These are phyloP conservation scores for Ganoderma sp. DNA, from an alignment of 1,284 basidiomycete species.

Conservation along the genomic window DNA sequence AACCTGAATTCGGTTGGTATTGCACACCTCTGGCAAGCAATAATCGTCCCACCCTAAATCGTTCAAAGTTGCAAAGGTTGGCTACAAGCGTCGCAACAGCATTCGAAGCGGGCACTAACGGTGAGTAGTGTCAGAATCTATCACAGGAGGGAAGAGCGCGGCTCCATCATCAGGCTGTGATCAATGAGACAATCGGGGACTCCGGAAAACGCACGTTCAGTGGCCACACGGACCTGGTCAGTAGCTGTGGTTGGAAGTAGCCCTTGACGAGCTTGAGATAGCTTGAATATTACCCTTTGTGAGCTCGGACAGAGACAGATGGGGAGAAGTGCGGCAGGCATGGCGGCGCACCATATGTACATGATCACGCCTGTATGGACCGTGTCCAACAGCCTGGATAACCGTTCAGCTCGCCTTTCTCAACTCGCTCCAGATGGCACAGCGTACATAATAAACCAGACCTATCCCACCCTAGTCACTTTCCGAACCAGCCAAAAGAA, in stretches of 20 bases:
- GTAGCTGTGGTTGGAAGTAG: not conserved
- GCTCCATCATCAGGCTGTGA: not conserved
- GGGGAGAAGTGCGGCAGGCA: not conserved
- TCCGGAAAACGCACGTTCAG: not conserved
- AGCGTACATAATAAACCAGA: not conserved
- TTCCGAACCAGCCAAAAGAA: not conserved
- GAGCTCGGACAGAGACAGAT: not conserved
- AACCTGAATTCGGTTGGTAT: not conserved
- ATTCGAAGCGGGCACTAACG: not conserved
- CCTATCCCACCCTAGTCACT: not conserved
- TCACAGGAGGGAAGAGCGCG: too few species aligned
- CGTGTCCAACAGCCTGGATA: not conserved
- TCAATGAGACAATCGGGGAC: too few species aligned
- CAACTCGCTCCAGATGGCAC: not conserved
- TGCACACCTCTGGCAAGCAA: not conserved
- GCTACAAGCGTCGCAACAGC: not conserved
- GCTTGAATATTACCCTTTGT: not conserved
- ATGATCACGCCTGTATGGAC: not conserved
- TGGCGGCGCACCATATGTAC: not conserved
- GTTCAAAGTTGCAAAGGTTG: not conserved
- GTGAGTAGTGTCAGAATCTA: not conserved
- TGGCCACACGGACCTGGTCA: not conserved
- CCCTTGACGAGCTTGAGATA: not conserved
- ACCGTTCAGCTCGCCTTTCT: not conserved
- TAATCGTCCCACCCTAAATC: not conserved